A percentile compares a stretch with the other conserved stretches of the same genome.
Evolutionary conservation across 164 flowering plant genomes (phyloP).

Genomic region (Macadamia integrifolia): DNA sequence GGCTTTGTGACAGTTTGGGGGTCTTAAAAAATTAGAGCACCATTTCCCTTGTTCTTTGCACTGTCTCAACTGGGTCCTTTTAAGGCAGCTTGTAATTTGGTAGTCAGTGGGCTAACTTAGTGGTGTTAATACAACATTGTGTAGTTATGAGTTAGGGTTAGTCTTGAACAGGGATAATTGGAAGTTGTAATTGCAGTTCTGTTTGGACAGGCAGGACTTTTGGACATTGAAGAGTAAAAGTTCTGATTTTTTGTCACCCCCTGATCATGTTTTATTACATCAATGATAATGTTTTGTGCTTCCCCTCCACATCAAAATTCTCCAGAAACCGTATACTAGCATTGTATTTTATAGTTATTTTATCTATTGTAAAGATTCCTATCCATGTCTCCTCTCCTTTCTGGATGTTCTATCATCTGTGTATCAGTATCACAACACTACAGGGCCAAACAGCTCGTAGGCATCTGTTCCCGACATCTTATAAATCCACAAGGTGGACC

Average conservation of each 20-base stretch:
- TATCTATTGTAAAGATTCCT: no score
- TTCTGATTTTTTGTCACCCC: neutral
- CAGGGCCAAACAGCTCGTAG: no score
- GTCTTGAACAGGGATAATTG: neutral
- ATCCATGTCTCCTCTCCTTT: no score
- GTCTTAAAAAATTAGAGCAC: neutral
- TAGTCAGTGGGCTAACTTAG: neutral
- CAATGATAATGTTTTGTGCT: no score
- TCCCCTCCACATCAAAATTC: no score
- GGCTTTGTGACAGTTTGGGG: neutral
- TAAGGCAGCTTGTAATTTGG: neutral
- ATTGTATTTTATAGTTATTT: no score
- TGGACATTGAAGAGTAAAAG: neutral
- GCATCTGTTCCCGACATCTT: no score
- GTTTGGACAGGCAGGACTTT: neutral
- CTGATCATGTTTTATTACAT: no score
- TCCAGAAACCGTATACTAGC: no score
- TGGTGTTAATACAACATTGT: neutral
- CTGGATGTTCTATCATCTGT: no score
- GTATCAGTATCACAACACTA: no score
- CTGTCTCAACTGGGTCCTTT: neutral
- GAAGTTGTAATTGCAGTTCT: neutral
- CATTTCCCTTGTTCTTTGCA: neutral
- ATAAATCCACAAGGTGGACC: no score
- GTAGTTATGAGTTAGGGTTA: neutral